Evolutionary conservation across 768 basidiomycete genomes (phyloP).

Genomic region (Tricholoma flavovirens): DNA sequence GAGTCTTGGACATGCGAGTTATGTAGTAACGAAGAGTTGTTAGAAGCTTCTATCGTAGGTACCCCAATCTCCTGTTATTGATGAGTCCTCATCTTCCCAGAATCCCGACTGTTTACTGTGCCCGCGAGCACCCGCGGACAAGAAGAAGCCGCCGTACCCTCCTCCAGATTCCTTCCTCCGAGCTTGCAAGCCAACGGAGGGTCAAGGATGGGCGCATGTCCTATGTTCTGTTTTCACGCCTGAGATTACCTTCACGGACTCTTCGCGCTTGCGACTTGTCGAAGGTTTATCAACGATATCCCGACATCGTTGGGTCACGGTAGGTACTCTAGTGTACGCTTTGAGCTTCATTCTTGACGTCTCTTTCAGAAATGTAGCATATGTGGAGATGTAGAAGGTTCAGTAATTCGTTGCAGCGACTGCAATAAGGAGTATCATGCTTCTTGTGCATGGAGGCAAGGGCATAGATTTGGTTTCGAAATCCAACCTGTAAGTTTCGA

Average conservation of each 20-base stretch:
- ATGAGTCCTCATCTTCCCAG: constrained; percentile 31
- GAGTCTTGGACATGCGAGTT: constrained; percentile 86
- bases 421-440: constrained; percentile 79
- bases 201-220: constrained; percentile 88
- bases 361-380: constrained; percentile 62
- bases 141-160: constrained; percentile 40
- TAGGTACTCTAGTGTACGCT: constrained; percentile 31
- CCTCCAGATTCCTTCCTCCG: constrained; percentile 62
- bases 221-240: constrained; percentile 85
- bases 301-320: constrained; percentile 65
- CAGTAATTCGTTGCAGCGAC: constrained; percentile 78
- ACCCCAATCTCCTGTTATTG: constrained; percentile 1
- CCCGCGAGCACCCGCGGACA: constrained; percentile 51
- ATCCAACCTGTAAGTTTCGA: constrained; percentile 61
- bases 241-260: constrained; percentile 80
- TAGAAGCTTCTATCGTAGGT: constrained; percentile 78
- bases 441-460: constrained; percentile 84
- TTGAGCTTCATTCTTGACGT: neutral
- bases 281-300: constrained; percentile 81
- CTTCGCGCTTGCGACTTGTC: constrained; percentile 64
- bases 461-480: constrained; percentile 89
- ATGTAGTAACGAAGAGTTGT: constrained; percentile 76
- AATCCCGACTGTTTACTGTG: constrained; percentile 83
- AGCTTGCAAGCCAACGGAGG: constrained; percentile 86
- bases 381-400: constrained; percentile 69